Percentiles rank a stretch among this genome's conserved stretches.
Evolutionary conservation across 2,329 filamentous ascomycete species (phyloP).

Genomic region (Ophiosphaerella herpotricha): DNA sequence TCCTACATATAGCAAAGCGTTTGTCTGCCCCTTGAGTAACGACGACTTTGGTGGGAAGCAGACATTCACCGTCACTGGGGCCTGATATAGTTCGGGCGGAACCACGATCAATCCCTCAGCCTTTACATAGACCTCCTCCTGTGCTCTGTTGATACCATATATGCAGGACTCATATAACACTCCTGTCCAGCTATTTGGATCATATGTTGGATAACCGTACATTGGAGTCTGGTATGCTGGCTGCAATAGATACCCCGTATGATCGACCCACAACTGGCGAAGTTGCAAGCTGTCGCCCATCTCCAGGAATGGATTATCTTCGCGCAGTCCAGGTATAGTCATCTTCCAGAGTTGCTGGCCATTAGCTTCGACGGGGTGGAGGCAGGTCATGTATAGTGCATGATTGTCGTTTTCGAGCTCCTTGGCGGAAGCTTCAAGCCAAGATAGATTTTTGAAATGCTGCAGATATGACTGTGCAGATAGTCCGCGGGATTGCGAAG

Average conservation of each 20-base stretch:
- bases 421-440: constrained; percentile 24
- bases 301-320: constrained; percentile 38
- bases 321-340: constrained; percentile 34
- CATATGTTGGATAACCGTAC: not conserved
- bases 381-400: constrained; percentile 22
- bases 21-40: constrained; percentile 9
- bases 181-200: constrained; percentile 20
- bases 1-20: constrained; percentile 12
- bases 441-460: constrained; percentile 15
- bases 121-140: constrained; percentile 30
- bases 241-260: constrained; percentile 8
- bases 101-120: constrained; percentile 13
- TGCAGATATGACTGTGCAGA: constrained; percentile 18
- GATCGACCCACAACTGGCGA: constrained; percentile 33
- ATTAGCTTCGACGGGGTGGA: constrained; percentile 2
- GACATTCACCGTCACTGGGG: constrained; percentile 28
- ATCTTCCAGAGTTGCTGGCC: constrained; percentile 19
- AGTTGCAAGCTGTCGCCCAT: constrained; percentile 39
- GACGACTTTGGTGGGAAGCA: constrained; percentile 25
- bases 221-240: constrained; percentile 1
- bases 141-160: constrained; percentile 24
- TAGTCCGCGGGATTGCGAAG: not conserved
- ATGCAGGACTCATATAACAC: constrained; percentile 27
- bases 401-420: constrained; percentile 20
- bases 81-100: not conserved